Evolutionary conservation across 805 yeast genomes (phyloP), one percentile per base, ranked within the genome.

Genomic region (Metschnikowia lachancei): DNA sequence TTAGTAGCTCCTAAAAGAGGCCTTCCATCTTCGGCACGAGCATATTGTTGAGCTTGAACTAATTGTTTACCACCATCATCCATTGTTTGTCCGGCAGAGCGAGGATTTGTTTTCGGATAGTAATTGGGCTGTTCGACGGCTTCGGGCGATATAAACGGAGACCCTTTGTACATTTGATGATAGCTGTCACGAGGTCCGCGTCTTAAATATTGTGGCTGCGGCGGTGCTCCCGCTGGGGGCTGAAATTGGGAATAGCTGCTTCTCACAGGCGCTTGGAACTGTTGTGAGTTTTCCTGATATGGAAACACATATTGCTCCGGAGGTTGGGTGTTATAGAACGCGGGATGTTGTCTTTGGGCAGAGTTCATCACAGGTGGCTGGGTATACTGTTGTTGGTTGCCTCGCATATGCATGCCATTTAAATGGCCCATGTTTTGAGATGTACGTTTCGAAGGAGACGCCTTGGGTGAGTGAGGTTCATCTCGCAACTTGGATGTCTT

Each of bases 1-100:
- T 87, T 87, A 0, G 96, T 91, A 3, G 91, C 89, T 1, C 96
- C 96, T 5, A 88, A 64, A 18, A 84, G 67, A 3, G 90, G 88
- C 42, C 87, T 67, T 1, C 85, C 83, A 54, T 82, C 87, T 37
- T 82, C 86, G 2, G 77, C 59, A 38, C 70, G 71, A 17, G 69
- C 66, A 38, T 72, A 65, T 41, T 75, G 78, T 47, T 73, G 78
- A 0, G 75, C 77, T 7, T 80, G 69, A 16, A 77, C 72, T 34
- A 72, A 58, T 11, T 63, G 65, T 33, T 62, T 58, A 37, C 49
- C 56, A 3, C 35, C 36, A 5, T 29, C 39, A 16, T 39, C 44
- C 5, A 16, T 41, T 38, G n/a, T 13, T 13, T 22, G 30, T 9
- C 30, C 48, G 22, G 41, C 17, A 7, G 37, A 17, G 4, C 29